Conservation (phyloP, 495 filamentous ascomycete species). For the Annulohypoxylon maeteangense region DNA sequence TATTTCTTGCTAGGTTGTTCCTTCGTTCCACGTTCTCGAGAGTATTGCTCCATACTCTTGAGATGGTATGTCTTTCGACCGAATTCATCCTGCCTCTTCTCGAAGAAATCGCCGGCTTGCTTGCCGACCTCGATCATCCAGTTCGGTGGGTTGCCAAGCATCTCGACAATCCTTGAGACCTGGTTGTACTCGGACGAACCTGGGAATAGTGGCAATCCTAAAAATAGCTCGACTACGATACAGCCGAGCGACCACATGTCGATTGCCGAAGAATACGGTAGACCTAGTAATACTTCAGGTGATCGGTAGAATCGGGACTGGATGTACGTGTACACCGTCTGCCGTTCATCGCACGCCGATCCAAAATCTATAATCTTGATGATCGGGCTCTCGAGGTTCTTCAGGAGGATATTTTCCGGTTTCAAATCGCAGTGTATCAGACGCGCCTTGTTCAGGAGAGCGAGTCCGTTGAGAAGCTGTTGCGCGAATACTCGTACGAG, state of each 20-base stretch:
- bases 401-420: slow-evolving; percentile 97
- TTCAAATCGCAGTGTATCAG: slow-evolving; percentile 99
- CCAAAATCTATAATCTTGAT: slow-evolving; percentile 99
- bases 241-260: slow-evolving; percentile 99
- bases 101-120: slow-evolving; percentile 96
- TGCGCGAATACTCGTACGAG: slow-evolving; percentile 98
- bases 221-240: slow-evolving; percentile 97
- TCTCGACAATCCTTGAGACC: slow-evolving; percentile 95
- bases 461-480: slow-evolving; percentile 91
- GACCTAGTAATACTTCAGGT: slow-evolving; percentile 90
- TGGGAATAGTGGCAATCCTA: slow-evolving; percentile 94
- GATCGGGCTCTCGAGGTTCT: slow-evolving; percentile 98
- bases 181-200: slow-evolving; percentile 99
- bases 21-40: slow-evolving; percentile 91
- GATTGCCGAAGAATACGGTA: slow-evolving; percentile 98
- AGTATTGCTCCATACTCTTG: slow-evolving; percentile 98
- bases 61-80: slow-evolving; percentile 89
- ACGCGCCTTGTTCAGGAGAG: slow-evolving; percentile 93
- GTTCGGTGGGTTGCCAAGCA: slow-evolving; percentile 94
- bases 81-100: slow-evolving; percentile 90
- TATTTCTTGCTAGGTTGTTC: slow-evolving; percentile 99
- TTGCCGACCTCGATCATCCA: slow-evolving; percentile 99
- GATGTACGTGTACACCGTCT: slow-evolving; percentile 99
- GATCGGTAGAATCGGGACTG: slow-evolving; percentile 99
- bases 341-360: slow-evolving; percentile 96